These are phyloP conservation scores for Talaromyces thailandensis DNA, from an alignment of 495 filamentous ascomycete genomes.

Conservation along the genomic window DNA sequence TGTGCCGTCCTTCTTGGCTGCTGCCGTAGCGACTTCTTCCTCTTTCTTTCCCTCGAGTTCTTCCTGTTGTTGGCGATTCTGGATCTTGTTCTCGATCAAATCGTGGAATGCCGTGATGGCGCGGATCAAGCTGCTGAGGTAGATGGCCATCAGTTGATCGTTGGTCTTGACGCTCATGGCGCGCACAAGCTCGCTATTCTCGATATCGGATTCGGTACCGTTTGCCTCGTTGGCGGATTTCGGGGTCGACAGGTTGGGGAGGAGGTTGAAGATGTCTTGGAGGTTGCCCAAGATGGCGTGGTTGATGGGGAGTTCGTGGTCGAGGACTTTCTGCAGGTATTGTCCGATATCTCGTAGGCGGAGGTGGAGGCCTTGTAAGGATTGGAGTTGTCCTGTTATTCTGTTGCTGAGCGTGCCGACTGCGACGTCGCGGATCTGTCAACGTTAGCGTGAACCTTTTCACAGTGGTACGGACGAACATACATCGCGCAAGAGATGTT, in stretches of 20 bases:
- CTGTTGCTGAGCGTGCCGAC: constrained; percentile 97
- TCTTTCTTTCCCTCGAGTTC: constrained; percentile 83
- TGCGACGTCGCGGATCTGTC: constrained; percentile 66
- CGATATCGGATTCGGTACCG: constrained; percentile 43
- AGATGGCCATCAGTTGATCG: constrained; percentile 97
- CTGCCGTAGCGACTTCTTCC: constrained; percentile 41
- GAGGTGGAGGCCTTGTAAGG: constrained; percentile 90
- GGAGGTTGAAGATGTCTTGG: constrained; percentile 97
- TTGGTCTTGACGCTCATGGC: constrained; percentile 99
- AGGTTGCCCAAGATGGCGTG: constrained; percentile 96
- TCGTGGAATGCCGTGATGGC: constrained; percentile 99
- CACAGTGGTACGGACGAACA: neutral
- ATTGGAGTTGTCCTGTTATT: constrained; percentile 95
- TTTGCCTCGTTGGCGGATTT: constrained; percentile 39
- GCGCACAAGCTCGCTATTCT: constrained; percentile 75
- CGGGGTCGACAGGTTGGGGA: constrained; percentile 90
- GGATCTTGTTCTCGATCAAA: constrained; percentile 99
- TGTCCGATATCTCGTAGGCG: constrained; percentile 90
- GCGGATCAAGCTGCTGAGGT: constrained; percentile 89
- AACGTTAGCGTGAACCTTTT: neutral
- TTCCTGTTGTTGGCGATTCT: constrained; percentile 94
- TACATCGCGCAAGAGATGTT: constrained; percentile 96
- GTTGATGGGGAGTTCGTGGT: constrained; percentile 87
- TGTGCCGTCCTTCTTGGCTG: constrained; percentile 44
- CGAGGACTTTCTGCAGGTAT: constrained; percentile 93